phyloP scores from a whole-genome alignment of 2,329 filamentous ascomycete species.

The Neofusicoccum laricinum region DNA sequence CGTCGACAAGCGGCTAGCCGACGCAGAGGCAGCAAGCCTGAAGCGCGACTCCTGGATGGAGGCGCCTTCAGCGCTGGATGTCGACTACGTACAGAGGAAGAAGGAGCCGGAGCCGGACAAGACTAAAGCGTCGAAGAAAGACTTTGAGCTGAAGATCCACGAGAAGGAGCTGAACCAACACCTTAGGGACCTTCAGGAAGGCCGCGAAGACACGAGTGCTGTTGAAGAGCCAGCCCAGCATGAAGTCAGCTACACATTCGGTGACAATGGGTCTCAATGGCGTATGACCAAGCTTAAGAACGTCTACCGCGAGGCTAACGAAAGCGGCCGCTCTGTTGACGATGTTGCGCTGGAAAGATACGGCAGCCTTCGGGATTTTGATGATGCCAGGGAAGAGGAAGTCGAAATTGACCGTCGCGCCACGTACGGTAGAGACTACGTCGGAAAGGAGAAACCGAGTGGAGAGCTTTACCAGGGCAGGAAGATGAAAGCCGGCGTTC shows the following conservation, averaged over 20 bases:
- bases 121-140: slow-evolving; percentile 48
- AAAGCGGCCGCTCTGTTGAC: slow-evolving; percentile 69
- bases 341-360: slow-evolving; percentile 81
- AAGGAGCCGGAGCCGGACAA: slow-evolving; percentile 44
- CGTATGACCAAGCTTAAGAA: slow-evolving; percentile 92
- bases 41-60: slow-evolving; percentile 94
- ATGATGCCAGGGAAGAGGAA: slow-evolving; percentile 89
- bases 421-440: slow-evolving; percentile 80
- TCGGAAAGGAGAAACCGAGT: slow-evolving; percentile 79
- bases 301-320: slow-evolving; percentile 76
- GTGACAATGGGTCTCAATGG: slow-evolving; percentile 88
- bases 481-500: slow-evolving; percentile 57
- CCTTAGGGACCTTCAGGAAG: slow-evolving; percentile 57
- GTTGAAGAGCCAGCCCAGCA: slow-evolving; percentile 54
- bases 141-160: slow-evolving; percentile 70
- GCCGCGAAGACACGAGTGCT: slow-evolving; percentile 29
- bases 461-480: slow-evolving; percentile 83
- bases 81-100: slow-evolving; percentile 75
- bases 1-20: slow-evolving; percentile 41
- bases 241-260: slow-evolving; percentile 78
- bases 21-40: slow-evolving; percentile 39
- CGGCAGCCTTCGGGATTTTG: slow-evolving; percentile 78
- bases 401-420: slow-evolving; percentile 81
- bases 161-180: slow-evolving; percentile 77
- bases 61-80: slow-evolving; percentile 72